Evolutionary conservation across 345 rosid genomes (phyloP).

Genomic region (Lepidium africanum): DNA sequence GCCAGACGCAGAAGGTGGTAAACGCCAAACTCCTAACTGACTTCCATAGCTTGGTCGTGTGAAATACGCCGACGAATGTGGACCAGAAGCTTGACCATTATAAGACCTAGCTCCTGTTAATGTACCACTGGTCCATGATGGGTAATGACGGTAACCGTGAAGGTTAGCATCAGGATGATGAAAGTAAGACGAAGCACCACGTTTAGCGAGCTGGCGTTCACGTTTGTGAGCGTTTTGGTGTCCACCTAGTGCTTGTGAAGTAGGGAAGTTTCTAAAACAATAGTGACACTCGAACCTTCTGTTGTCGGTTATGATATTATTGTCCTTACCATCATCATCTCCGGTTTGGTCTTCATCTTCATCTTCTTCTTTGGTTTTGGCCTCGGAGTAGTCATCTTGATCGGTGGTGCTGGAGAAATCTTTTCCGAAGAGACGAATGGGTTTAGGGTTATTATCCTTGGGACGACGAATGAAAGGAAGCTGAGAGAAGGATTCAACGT

Average conservation of each 20-base stretch:
- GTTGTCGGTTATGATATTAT: neutral
- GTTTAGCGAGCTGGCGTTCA: slow-evolving; percentile 45
- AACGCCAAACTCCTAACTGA: slow-evolving; percentile 13
- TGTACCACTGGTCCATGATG: slow-evolving; percentile 12
- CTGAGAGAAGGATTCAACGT: slow-evolving; percentile 60
- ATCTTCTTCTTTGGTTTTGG: slow-evolving; percentile 8
- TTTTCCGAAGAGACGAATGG: slow-evolving; percentile 61
- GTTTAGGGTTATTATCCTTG: slow-evolving; percentile 32
- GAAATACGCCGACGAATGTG: neutral
- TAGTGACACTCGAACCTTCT: too few species aligned
- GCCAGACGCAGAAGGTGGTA: neutral
- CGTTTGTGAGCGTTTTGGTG: slow-evolving; percentile 13
- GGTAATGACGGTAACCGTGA: slow-evolving; percentile 17
- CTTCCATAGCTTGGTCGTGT: slow-evolving; percentile 14
- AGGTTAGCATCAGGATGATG: slow-evolving; percentile 16
- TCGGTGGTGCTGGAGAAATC: slow-evolving; percentile 16
- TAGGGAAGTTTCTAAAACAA: too few species aligned
- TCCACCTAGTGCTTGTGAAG: too few species aligned
- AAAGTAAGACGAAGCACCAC: slow-evolving; percentile 24
- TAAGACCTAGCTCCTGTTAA: slow-evolving; percentile 4
- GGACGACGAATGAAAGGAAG: slow-evolving; percentile 70
- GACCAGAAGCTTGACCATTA: neutral
- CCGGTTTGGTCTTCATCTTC: neutral
- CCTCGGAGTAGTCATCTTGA: slow-evolving; percentile 12
- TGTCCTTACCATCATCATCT: slow-evolving; percentile 4